phyloP scores from a whole-genome alignment of 148 eudicot genomes.

The Rhododendron kiyosumense region DNA sequence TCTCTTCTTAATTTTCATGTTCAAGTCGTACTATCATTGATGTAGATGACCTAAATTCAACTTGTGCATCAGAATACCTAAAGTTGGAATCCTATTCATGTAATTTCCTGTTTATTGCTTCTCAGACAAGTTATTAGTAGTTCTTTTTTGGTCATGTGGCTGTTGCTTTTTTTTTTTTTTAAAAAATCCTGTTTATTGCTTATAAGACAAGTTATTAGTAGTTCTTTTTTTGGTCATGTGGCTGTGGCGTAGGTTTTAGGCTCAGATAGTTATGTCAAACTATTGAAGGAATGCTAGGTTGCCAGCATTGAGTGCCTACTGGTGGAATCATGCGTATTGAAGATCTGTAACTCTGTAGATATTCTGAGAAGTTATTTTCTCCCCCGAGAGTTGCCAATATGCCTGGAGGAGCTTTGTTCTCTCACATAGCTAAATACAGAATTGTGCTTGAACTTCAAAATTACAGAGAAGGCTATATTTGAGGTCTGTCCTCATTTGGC shows the following conservation, averaged over 20 bases:
- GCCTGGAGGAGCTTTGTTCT: not conserved
- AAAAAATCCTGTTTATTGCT: not conserved
- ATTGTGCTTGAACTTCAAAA: not conserved
- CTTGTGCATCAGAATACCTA: not conserved
- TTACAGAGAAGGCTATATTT: not conserved
- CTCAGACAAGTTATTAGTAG: not conserved
- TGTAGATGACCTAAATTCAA: not conserved
- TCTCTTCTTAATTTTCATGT: not conserved
- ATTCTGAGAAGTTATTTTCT: not conserved
- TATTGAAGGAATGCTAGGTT: not conserved
- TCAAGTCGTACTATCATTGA: not conserved
- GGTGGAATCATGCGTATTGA: not conserved
- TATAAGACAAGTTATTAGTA: not conserved
- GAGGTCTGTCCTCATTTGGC: not conserved
- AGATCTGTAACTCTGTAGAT: not conserved
- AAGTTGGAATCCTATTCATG: not conserved
- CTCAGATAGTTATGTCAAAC: not conserved
- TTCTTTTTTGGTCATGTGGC: not conserved
- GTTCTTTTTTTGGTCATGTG: not conserved
- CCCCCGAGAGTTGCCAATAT: not conserved
- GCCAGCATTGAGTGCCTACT: not conserved
- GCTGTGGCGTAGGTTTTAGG: not conserved
- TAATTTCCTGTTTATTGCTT: not conserved
- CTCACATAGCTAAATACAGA: not conserved
- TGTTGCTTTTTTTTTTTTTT: not conserved